Evolutionary conservation across 192 early-diverging fungal species (phyloP), one percentile per base, ranked within the genome.

Genomic region (Coemansia sp.): DNA sequence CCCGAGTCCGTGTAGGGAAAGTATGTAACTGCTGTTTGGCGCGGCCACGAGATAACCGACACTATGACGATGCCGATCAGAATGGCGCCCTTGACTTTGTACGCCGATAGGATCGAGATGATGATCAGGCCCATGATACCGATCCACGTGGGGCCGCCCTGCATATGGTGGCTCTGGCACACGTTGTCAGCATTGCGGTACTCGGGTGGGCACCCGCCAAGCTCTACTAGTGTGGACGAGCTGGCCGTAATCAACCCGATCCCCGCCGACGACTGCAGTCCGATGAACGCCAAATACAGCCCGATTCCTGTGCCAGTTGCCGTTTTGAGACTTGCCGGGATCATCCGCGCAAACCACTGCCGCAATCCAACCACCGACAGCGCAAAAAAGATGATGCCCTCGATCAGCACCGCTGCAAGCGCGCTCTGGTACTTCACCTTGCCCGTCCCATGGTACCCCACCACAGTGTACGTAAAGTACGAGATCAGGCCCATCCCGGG

Each of bases 401-500:
- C 92, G 63, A 94, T 87, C 63, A 91, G 90, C 62, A 94, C 91
- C 4, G 92, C 92, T 12, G 88, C 84, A 33, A 94, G 68, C 10
- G 91, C 89, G 30, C 87, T 88, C 55, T 84, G 61, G 65, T 89
- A 91, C 20, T 85, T 71, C n/a, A 92, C 85, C 60, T 89, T 92
- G 43, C 90, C 90, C n/a, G 85, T 85, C 3, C 92, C 92, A 60
- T 88, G 90, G 77, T 87, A 92, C 10, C 91, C 92, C 18, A 94
- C 92, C 11, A 94, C 92, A 0, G 89, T 92, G 69, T 92, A 93
- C 9, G 92, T 88, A 71, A 94, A 93, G 69, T 92, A 94, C 26
- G 92, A 91, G 60, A 91, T 93, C 21, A 93, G 77, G 10, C 92
- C 92, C 88, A 94, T 88, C 67, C 92, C 92, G 20, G 92, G 92